Percentiles rank a stretch among this genome's conserved stretches.
phyloP scores from a whole-genome alignment of 78 protist species.

The Dictyostelium brefeldianum region DNA sequence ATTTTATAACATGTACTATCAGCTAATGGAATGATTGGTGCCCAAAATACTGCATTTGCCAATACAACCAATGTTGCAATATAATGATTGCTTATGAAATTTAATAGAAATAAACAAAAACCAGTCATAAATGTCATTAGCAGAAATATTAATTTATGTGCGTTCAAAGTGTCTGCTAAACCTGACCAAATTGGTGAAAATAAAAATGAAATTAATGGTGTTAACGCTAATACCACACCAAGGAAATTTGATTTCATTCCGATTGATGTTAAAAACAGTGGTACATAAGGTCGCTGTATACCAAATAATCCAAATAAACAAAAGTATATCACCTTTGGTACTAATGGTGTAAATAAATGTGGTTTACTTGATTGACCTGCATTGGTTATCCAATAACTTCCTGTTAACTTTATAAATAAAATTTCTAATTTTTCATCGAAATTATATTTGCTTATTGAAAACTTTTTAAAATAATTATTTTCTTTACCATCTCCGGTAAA shows the following conservation, averaged over 20 bases:
- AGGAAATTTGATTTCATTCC: not conserved
- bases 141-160: constrained; percentile 12
- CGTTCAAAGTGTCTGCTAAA: constrained; percentile 13
- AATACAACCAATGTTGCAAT: constrained; percentile 13
- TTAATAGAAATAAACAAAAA: constrained; percentile 6
- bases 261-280: constrained; percentile 4
- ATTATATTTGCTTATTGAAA: constrained; percentile 2
- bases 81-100: not conserved
- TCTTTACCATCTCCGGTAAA: not conserved
- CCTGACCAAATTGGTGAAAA: constrained; percentile 24
- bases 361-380: not conserved
- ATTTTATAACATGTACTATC: constrained; percentile 53
- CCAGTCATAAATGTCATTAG: not conserved
- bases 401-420: not conserved
- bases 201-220: constrained; percentile 47
- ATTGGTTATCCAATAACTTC: not conserved
- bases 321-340: constrained; percentile 59
- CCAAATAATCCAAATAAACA: constrained; percentile 50
- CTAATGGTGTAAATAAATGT: constrained; percentile 8
- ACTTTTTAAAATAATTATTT: not conserved
- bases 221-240: constrained; percentile 35
- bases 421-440: constrained; percentile 7
- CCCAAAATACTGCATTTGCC: constrained; percentile 43
- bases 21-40: constrained; percentile 48
- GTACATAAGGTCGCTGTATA: constrained; percentile 31